Base-by-base conservation (phyloP, 768 basidiomycete genomes). In the Serendipita sp. region DNA sequence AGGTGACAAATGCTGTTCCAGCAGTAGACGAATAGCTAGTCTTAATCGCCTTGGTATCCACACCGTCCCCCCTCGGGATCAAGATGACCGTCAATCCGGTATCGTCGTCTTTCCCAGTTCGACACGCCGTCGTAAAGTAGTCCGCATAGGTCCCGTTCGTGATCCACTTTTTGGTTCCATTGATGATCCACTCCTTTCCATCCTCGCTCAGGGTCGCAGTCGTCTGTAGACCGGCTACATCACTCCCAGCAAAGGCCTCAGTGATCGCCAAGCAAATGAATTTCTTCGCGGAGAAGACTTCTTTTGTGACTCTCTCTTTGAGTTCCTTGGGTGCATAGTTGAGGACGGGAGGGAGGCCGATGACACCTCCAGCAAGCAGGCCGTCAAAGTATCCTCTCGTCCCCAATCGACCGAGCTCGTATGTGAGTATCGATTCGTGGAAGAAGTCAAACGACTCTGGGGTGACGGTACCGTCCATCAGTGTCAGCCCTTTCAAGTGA, bases 111-210 rank as follows among this genome's bases (percentile, higher is more conserved):
- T 82, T 85, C 61, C 86, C 82, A 22, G 87, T 88, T 68, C 75
- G 80, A 73, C 86, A 88, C 0, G 82, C 80, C 3, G 87, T 88
- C 0, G 88, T 88, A 71, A 91, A 90, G 67, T 67, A 75, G 74
- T 93, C 88, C 5, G 84, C 81, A 70, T 89, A 88, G 20, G 80
- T 83, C 63, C 91, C 87, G 67, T 93, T 93, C 44, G 90, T 90
- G 65, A 92, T 91, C 90, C 89, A 93, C 89, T 95, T 95, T 74
- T 97, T 97, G 3, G 91, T 93, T 17, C 95, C 95, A 43, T 85
- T 90, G 65, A 97, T 84, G 13, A 92, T 79, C 86, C 88, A 95
- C 22, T 58, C 17, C 43, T 84, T 75, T 66, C 88, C 83, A n/a
- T 71, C 72, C n/a, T 66, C 70, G 63, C 82, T 82, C 53, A 58